Evolutionary conservation across 176 grass and related monocot genomes (phyloP).

Genomic region (Oryza punctata): DNA sequence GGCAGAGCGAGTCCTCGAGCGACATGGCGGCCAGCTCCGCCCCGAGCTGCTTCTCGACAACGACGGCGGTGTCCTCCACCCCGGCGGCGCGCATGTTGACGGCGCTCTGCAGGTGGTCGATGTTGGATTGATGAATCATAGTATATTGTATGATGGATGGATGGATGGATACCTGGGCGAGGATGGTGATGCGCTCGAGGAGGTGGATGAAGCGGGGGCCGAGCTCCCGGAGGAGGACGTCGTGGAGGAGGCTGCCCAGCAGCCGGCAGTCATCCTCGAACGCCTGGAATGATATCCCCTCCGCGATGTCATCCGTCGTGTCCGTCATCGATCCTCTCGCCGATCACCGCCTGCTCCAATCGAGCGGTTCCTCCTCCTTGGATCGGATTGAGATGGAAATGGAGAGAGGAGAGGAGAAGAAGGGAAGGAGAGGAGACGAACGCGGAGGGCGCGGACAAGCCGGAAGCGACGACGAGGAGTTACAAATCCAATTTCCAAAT

Average conservation of each 20-base stretch:
- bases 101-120: constrained; percentile 45
- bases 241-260: constrained; percentile 80
- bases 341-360: background rate
- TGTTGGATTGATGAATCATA: too few relatives aligned
- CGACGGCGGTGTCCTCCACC: constrained; percentile 70
- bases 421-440: background rate
- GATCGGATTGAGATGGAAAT: background rate
- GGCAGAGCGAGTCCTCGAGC: constrained; percentile 67
- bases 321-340: constrained; percentile 62
- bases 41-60: constrained; percentile 79
- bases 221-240: constrained; percentile 86
- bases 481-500: too few relatives aligned
- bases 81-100: constrained; percentile 72
- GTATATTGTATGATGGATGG: too few relatives aligned
- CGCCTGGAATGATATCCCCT: constrained; percentile 93
- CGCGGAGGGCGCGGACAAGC: too few relatives aligned
- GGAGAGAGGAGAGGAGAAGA: background rate
- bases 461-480: too few relatives aligned
- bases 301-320: constrained; percentile 83
- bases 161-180: constrained; percentile 58
- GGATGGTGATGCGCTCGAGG: constrained; percentile 78
- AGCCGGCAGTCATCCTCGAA: constrained; percentile 98
- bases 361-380: background rate
- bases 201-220: constrained; percentile 78
- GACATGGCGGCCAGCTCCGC: constrained; percentile 73